These are phyloP conservation scores for Heracleum sosnowskyi DNA, from an alignment of 129 eudicot species.

Conservation along the genomic window DNA sequence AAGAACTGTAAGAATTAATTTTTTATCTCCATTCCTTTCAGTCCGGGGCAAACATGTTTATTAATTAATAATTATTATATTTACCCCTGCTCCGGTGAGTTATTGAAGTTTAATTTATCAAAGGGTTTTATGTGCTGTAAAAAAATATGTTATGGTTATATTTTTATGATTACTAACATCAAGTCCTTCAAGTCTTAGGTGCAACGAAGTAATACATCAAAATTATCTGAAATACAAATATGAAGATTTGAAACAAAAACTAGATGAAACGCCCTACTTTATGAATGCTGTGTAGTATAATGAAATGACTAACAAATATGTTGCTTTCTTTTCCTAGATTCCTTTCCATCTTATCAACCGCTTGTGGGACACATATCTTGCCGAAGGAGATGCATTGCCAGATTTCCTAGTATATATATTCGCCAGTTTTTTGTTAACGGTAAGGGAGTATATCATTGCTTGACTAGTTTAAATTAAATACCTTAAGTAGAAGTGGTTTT, in stretches of 20 bases:
- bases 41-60: neutral
- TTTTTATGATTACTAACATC: neutral
- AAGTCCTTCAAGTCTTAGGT: neutral
- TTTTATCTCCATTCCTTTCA: neutral
- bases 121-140: neutral
- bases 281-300: neutral
- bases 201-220: neutral
- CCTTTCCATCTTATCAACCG: constrained; percentile 90
- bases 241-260: neutral
- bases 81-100: neutral
- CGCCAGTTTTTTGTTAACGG: constrained; percentile 90
- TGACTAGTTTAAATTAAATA: neutral
- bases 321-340: constrained; percentile 36
- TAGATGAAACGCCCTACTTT: neutral
- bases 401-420: constrained; percentile 88
- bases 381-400: constrained; percentile 96
- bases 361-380: constrained; percentile 99
- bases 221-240: neutral
- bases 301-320: constrained; percentile 11
- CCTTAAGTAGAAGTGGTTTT: neutral
- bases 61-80: neutral
- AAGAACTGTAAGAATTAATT: neutral
- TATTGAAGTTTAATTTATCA: neutral
- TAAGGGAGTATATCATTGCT: constrained; percentile 28
- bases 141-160: neutral